Evolutionary conservation across 768 basidiomycete species (phyloP), one percentile per base, ranked within the genome.

Genomic region (Naganishia randhawae): DNA sequence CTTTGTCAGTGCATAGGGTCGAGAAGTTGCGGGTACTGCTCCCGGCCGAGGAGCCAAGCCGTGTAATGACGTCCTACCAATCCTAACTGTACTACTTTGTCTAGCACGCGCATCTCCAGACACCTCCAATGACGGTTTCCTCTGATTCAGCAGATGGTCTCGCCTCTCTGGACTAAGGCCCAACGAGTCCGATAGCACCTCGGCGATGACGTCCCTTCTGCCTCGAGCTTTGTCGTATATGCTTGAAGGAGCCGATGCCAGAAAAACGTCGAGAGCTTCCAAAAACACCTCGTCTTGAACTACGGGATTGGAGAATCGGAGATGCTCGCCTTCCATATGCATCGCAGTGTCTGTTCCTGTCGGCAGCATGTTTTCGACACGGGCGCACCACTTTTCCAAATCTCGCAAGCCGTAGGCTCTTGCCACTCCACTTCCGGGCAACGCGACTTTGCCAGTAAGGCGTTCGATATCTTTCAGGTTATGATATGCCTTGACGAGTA

Each of bases 211-310:
- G 19, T 63, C 52, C 29, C 72, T 42, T 33, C 73, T 66, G 22
- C 73, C 71, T 7, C 50, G 39, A 27, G 54, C 42, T 27, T 65
- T 29, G 16, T 76, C 71, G 5, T 65, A 50, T 11, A 70, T 42
- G 65, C 73, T 71, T 32, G 62, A 73, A 29, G 76, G 73, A 19
- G 76, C 29, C 0, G 86, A 84, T 41, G 91, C 91, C 37, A 68
- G 32, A 81, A 99, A 97, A 27, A 95, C 86, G 76, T 98, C 96
- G 22, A 89, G 84, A 0, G 91, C 90, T 75, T 93, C 90, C 48
- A 91, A 82, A 73, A 88, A 93, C 33, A 97, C 86, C 63, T 93
- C 91, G 78, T 98, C 94, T 48, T 92, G 87, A 1, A 94, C 76
- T 0, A 84, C 80, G 4, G 88, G 86, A 75, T 92, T 91, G 4